Evolutionary conservation across 2,329 filamentous ascomycete species (phyloP).

Genomic region (Ceratocystis destructans): DNA sequence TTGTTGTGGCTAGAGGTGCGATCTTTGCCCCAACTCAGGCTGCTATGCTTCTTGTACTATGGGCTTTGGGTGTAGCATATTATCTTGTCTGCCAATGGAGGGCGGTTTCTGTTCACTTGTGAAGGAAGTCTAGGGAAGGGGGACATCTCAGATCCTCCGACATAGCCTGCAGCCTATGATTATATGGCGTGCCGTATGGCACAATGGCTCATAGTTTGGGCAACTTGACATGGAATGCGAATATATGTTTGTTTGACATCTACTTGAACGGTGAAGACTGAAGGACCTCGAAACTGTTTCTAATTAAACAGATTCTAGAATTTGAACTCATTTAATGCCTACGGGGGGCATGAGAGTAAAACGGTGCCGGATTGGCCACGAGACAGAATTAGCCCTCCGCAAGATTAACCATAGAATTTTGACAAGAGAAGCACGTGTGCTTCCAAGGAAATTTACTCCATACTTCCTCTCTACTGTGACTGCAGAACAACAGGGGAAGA

Average conservation of each 20-base stretch:
- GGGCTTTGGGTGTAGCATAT: constrained; percentile 31
- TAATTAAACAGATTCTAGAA: too few relatives aligned
- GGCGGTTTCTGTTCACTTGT: not conserved
- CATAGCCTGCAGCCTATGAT: not conserved
- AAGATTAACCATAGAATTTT: not conserved
- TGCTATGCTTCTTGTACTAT: constrained; percentile 37
- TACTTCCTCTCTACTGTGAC: too few relatives aligned
- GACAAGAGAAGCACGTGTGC: not conserved
- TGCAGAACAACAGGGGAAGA: too few relatives aligned
- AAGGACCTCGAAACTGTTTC: not conserved
- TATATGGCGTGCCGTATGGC: too few relatives aligned
- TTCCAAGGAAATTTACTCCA: too few relatives aligned
- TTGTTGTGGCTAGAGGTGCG: constrained; percentile 45
- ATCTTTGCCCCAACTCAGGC: constrained; percentile 45
- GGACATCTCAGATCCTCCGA: not conserved
- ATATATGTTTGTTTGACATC: not conserved
- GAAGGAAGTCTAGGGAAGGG: not conserved
- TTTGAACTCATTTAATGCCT: not conserved
- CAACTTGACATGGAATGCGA: too few relatives aligned
- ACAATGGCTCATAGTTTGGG: too few relatives aligned
- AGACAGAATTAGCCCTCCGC: not conserved
- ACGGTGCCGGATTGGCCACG: not conserved
- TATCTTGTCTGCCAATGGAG: constrained; percentile 29
- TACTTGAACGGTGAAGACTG: not conserved
- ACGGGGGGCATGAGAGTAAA: not conserved